These are phyloP conservation scores for Actinomortierella wolfii DNA, from an alignment of 371 early-diverging fungal genomes.

Conservation along the genomic window DNA sequence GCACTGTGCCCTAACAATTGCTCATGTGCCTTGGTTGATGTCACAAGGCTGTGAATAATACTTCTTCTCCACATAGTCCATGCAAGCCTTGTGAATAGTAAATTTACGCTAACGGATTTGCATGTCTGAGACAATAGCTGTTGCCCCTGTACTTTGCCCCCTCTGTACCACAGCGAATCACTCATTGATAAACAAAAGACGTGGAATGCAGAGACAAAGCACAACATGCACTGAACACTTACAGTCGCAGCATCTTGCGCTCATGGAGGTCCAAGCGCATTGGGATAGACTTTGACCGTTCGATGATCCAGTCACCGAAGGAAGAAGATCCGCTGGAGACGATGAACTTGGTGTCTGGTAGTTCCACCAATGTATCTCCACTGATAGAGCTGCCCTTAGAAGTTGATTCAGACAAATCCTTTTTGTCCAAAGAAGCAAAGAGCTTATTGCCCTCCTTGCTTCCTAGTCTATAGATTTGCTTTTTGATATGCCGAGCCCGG, in stretches of 20 bases:
- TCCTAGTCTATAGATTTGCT: constrained; percentile 36
- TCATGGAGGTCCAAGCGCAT: constrained; percentile 86
- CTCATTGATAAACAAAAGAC: too few relatives aligned
- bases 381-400: constrained; percentile 37
- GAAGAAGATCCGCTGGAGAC: constrained; percentile 47
- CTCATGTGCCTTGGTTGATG: too few relatives aligned
- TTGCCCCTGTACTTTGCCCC: too few relatives aligned
- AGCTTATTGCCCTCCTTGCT: constrained; percentile 3
- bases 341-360: constrained; percentile 44
- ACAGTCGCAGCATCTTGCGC: constrained; percentile 86
- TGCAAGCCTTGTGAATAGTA: too few relatives aligned
- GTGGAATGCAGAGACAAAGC: too few relatives aligned
- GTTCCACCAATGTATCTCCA: constrained; percentile 31
- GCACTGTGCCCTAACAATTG: too few relatives aligned
- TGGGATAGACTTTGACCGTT: constrained; percentile 91
- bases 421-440: constrained; percentile 11
- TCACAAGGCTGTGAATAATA: too few relatives aligned
- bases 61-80: too few relatives aligned
- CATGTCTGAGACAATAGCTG: too few relatives aligned
- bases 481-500: constrained; percentile 63
- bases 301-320: constrained; percentile 78
- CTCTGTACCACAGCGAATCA: too few relatives aligned
- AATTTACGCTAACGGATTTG: too few relatives aligned
- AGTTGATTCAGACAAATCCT: constrained; percentile 16
- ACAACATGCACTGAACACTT: constrained; percentile 20